phyloP scores from a whole-genome alignment of 345 rosid species.

The Draba incana region DNA sequence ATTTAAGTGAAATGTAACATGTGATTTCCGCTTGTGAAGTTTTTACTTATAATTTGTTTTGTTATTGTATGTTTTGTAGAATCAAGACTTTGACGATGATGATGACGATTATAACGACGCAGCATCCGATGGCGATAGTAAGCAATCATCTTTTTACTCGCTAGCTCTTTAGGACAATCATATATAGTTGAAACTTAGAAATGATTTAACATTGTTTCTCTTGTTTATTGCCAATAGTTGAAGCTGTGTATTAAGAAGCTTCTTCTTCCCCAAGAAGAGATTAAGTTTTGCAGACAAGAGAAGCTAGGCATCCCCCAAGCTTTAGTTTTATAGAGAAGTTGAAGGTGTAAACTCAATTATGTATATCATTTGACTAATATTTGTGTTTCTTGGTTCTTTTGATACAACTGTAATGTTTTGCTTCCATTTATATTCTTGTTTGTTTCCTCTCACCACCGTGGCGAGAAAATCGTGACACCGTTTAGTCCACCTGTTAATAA shows the following conservation, averaged over 20 bases:
- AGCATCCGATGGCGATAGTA: slow-evolving; percentile 23
- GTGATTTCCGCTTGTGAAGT: not conserved
- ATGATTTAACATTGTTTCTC: not conserved
- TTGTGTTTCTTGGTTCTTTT: no score
- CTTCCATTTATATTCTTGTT: no score
- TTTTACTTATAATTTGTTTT: not conserved
- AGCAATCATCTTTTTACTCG: slow-evolving; percentile 30
- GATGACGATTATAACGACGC: slow-evolving; percentile 38
- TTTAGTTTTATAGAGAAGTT: not conserved
- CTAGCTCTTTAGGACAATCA: not conserved
- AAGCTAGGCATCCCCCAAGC: slow-evolving; percentile 8
- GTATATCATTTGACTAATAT: no score
- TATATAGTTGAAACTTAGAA: not conserved
- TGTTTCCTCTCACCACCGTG: no score
- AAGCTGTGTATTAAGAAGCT: slow-evolving; percentile 3
- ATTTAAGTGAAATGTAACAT: not conserved
- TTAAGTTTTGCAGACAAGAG: slow-evolving; percentile 28
- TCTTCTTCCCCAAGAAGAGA: not conserved
- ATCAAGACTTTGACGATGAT: slow-evolving; percentile 39
- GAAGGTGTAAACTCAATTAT: not conserved
- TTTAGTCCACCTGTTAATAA: no score
- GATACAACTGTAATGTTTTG: no score
- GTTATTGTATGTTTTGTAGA: slow-evolving; percentile 15
- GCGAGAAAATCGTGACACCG: no score
- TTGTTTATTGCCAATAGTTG: slow-evolving; percentile 24